A percentile compares a stretch with the other conserved stretches of the same genome.
Conservation (phyloP, 371 early-diverging fungal species). For the Smittium culicis region DNA sequence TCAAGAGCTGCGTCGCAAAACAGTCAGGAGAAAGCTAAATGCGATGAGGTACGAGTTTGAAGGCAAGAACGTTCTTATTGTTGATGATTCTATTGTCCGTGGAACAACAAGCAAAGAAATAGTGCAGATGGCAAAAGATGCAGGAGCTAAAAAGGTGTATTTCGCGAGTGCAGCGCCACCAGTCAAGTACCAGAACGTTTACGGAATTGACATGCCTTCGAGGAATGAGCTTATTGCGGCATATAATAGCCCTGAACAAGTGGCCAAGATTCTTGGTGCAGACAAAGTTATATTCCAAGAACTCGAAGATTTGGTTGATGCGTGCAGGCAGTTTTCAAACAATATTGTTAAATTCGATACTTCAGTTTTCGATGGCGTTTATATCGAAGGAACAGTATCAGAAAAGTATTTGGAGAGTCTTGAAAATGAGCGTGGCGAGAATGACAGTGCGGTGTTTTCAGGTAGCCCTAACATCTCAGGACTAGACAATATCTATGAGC, state of each 20-base stretch:
- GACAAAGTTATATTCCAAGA: constrained; percentile 85
- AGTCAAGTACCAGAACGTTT: constrained; percentile 90
- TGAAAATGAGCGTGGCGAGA: too few species aligned
- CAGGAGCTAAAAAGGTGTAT: too few species aligned
- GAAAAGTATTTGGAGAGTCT: too few species aligned
- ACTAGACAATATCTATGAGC: too few species aligned
- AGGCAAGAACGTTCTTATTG: constrained; percentile 86
- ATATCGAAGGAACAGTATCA: too few species aligned
- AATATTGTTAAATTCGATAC: constrained; percentile 71
- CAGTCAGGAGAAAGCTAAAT: constrained; percentile 92
- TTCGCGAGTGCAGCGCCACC: constrained; percentile 95
- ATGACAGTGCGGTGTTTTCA: too few species aligned
- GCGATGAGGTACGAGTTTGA: constrained; percentile 92
- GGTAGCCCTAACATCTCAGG: too few species aligned
- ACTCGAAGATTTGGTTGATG: constrained; percentile 61
- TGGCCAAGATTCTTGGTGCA: constrained; percentile 79
- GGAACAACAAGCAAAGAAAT: constrained; percentile 96
- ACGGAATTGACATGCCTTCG: constrained; percentile 98
- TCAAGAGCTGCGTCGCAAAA: constrained; percentile 76
- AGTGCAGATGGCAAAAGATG: constrained; percentile 96
- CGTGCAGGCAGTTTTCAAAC: constrained; percentile 70
- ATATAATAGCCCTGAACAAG: constrained; percentile 55
- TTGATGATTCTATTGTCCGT: constrained; percentile 95
- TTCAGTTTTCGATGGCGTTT: constrained; percentile 88
- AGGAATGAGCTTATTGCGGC: constrained; percentile 79